phyloP scores from a whole-genome alignment of 306 rosid species.

The Sicyos edulis region DNA sequence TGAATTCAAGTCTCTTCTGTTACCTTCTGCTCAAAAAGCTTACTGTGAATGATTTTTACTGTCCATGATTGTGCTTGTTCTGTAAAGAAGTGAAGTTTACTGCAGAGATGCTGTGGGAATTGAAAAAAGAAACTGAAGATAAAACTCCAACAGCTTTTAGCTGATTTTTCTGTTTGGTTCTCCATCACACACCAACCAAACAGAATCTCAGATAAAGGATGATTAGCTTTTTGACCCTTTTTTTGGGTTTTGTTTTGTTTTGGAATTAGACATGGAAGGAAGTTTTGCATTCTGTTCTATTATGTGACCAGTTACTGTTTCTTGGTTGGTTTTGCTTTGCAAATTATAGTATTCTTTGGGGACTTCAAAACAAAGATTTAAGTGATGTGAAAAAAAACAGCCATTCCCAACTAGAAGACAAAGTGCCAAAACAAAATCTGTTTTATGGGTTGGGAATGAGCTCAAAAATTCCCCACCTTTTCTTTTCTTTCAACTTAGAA shows the following conservation, averaged over 20 bases:
- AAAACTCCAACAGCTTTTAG: slow-evolving; percentile 59
- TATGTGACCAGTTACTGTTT: slow-evolving; percentile 32
- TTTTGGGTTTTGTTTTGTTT: slow-evolving; percentile 17
- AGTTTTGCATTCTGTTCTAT: slow-evolving; percentile 9
- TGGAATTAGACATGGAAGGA: slow-evolving; percentile 4
- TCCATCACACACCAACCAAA: slow-evolving; percentile 63
- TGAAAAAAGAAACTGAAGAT: neutral
- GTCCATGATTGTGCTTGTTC: slow-evolving; percentile 5
- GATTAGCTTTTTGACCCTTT: slow-evolving; percentile 49
- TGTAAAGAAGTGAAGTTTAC: neutral
- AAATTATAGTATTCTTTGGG: slow-evolving; percentile 14
- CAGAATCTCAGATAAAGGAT: slow-evolving; percentile 83
- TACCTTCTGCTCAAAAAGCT: neutral
- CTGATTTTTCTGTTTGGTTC: slow-evolving; percentile 42
- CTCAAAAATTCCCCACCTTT: neutral
- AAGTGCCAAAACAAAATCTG: no score
- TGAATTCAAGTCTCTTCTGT: slow-evolving; percentile 6
- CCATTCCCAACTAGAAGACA: slow-evolving; percentile 13
- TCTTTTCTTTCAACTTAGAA: neutral
- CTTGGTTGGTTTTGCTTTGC: slow-evolving; percentile 26
- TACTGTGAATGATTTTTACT: neutral
- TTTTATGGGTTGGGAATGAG: neutral
- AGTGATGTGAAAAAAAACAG: slow-evolving; percentile 7
- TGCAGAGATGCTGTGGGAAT: no score
- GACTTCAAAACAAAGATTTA: slow-evolving; percentile 6